Evolutionary conservation across 2,329 filamentous ascomycete genomes (phyloP).

Genomic region (Verticillium tricorpus): DNA sequence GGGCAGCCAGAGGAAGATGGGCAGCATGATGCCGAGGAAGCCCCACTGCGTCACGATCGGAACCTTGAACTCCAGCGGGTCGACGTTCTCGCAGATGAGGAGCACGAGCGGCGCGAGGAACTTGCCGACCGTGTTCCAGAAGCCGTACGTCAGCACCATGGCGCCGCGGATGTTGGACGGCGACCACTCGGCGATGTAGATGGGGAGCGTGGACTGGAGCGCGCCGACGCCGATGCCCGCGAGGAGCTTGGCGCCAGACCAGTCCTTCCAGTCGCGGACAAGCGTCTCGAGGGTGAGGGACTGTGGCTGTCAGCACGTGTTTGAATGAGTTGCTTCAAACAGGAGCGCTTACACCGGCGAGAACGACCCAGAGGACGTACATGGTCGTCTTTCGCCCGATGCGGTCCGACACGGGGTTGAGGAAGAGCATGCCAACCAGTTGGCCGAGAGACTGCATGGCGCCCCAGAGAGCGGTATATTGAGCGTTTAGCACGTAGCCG

Average conservation of each 20-base stretch:
- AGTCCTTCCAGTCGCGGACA: conserved; percentile 30
- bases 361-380: conserved; percentile 23
- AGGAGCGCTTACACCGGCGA: conserved; percentile 9
- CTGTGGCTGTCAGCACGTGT: neutral
- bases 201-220: conserved; percentile 34
- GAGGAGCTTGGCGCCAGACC: conserved; percentile 29
- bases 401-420: conserved; percentile 18
- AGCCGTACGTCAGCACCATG: conserved; percentile 32
- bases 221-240: conserved; percentile 35
- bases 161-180: conserved; percentile 35
- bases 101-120: conserved; percentile 36
- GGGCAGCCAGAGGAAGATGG: conserved; percentile 32
- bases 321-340: no score
- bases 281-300: conserved; percentile 32
- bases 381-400: conserved; percentile 26
- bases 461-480: conserved; percentile 31
- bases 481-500: conserved; percentile 23
- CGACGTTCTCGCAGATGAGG: conserved; percentile 22
- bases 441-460: conserved; percentile 34
- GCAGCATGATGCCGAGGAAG: conserved; percentile 32
- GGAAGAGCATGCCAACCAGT: conserved; percentile 28
- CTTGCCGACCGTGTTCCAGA: conserved; percentile 38
- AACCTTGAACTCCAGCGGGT: conserved; percentile 28
- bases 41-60: conserved; percentile 41
- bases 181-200: conserved; percentile 35